Evolutionary conservation across 2,329 filamentous ascomycete species (phyloP).

Genomic region (Zymoseptoria pseudotritici): DNA sequence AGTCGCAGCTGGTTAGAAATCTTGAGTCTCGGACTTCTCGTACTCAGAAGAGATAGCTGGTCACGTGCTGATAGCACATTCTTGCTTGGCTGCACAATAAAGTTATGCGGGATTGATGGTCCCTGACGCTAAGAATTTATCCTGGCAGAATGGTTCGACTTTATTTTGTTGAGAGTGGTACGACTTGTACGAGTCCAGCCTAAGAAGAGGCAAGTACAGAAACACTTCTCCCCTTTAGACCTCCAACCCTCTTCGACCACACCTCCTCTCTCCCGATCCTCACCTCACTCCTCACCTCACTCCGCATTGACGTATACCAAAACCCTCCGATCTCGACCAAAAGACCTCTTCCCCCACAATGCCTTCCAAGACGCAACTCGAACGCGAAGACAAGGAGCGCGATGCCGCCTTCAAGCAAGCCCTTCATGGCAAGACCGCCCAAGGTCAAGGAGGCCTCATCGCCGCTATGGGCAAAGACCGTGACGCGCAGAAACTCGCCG

Average conservation of each 20-base stretch:
- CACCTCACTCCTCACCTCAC: not conserved
- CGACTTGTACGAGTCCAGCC: not conserved
- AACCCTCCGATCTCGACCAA: conserved; percentile 26
- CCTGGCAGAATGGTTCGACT: not conserved
- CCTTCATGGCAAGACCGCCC: conserved; percentile 66
- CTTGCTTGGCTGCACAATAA: not conserved
- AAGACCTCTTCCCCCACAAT: conserved; percentile 42
- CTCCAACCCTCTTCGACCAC: not conserved
- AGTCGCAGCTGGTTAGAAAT: not conserved
- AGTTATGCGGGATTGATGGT: not conserved
- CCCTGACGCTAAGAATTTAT: not conserved
- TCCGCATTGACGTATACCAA: not conserved
- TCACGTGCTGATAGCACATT: not conserved
- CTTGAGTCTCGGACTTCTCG: not conserved
- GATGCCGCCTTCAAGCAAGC: conserved; percentile 74
- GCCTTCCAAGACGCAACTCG: conserved; percentile 30
- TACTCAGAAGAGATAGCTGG: not conserved
- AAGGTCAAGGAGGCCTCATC: conserved; percentile 71
- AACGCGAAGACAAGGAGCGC: conserved; percentile 32
- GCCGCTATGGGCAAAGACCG: conserved; percentile 82
- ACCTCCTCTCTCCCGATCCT: not conserved
- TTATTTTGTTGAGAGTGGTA: not conserved
- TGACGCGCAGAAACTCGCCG: conserved; percentile 68
- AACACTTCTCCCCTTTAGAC: not conserved
- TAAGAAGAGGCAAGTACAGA: not conserved